These are phyloP conservation scores for Candida germanica DNA, from an alignment of 805 yeast genomes.

Conservation along the genomic window DNA sequence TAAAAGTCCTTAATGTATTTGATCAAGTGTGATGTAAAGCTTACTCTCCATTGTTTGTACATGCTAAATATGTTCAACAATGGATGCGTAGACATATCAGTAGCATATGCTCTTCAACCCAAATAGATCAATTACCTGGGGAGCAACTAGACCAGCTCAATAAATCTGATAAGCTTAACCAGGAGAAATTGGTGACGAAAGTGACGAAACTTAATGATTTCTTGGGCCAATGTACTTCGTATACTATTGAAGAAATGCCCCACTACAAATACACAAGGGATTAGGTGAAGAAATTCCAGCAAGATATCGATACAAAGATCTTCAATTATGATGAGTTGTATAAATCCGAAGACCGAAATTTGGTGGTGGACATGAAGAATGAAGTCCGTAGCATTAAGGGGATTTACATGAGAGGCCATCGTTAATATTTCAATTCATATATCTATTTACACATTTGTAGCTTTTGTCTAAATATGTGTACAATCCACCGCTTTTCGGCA, in stretches of 20 bases:
- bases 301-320: constrained; percentile 31
- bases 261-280: constrained; percentile 29
- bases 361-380: constrained; percentile 33
- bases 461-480: too few relatives aligned
- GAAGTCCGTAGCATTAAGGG: constrained; percentile 43
- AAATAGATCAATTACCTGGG: too few relatives aligned
- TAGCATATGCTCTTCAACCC: constrained; percentile 25
- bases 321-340: constrained; percentile 33
- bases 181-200: constrained; percentile 20
- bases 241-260: constrained; percentile 26
- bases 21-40: constrained; percentile 45
- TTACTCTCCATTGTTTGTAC: constrained; percentile 61
- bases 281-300: constrained; percentile 33
- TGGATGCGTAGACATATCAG: constrained; percentile 27
- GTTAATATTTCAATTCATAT: too few relatives aligned
- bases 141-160: constrained; percentile 16
- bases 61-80: constrained; percentile 25
- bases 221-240: constrained; percentile 25
- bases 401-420: constrained; percentile 41
- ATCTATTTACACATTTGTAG: too few relatives aligned
- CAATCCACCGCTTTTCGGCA: too few relatives aligned
- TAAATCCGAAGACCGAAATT: constrained; percentile 21
- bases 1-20: constrained; percentile 46
- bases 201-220: constrained; percentile 19
- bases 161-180: constrained; percentile 25